Evolutionary conservation across 306 rosid genomes (phyloP), one percentile per base, ranked within the genome.

Genomic region (Luffa acutangula): DNA sequence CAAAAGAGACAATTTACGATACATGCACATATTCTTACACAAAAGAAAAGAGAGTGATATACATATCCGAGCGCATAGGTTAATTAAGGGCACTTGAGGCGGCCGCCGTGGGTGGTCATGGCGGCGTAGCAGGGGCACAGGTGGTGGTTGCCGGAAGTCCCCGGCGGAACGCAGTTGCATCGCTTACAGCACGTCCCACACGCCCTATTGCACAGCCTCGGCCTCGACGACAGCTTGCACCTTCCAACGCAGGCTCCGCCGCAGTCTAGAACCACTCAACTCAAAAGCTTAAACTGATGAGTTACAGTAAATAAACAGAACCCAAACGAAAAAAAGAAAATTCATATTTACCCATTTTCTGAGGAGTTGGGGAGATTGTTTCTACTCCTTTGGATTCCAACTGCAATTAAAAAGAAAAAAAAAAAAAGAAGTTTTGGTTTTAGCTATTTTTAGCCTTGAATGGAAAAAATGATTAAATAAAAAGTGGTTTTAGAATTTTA

Each of bases 111-210:
- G 65, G 96, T 93, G 65, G 87, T 93, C 85, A 87, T 82, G 45
- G 70, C 65, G 78, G 84, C 85, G 33, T 93, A 93, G 86, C 96
- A 93, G 15, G 94, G 91, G 72, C 97, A 91, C 6, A 43, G 49
- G 17, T 91, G 85, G 51, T 86, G 90, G 91, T 90, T 83, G 8
- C 92, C 91, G 18, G 89, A 48, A 18, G 93, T 89, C 34, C 93
- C 97, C 1, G 96, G 93, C 2, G 97, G 93, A 21, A 93, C 97
- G 36, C 97, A 91, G 75, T 78, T 79, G 84, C 96, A 93, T 2
- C 94, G 85, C 2, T 7, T 9, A 52, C 97, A 91, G 84, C 96
- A 93, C 3, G 93, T 91, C 36, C 91, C 93, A 13, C 97, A 91
- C 1, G 93, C 93, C 78, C 93, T 84, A 46, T 86, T 85, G 85